Percentiles rank a stretch among this genome's conserved stretches.
These are phyloP conservation scores for Leishmania tropica DNA, from an alignment of 208 protist species.

Conservation along the genomic window DNA sequence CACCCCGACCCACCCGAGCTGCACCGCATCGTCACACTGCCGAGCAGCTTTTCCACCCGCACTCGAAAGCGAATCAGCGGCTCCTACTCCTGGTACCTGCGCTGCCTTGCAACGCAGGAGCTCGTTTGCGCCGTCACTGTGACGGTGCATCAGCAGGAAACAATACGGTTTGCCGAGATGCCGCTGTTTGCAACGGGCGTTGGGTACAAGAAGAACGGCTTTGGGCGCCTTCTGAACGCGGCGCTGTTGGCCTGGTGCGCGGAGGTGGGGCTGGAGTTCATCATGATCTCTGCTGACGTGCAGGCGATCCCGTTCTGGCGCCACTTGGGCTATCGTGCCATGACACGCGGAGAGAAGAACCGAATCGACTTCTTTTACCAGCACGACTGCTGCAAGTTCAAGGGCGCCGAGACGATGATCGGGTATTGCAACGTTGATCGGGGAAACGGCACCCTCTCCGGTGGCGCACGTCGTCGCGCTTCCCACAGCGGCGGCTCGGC, in stretches of 20 bases:
- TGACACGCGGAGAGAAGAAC: conserved; percentile 73
- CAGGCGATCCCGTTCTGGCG: conserved; percentile 86
- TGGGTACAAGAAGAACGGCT: conserved; percentile 87
- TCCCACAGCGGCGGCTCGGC: not conserved
- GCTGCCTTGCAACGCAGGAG: conserved; percentile 64
- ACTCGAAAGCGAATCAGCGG: conserved; percentile 71
- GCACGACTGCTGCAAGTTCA: conserved; percentile 89
- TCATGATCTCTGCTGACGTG: conserved; percentile 88
- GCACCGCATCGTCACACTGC: conserved; percentile 66
- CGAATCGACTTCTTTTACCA: conserved; percentile 88
- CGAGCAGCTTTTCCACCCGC: conserved; percentile 70
- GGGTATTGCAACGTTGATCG: conserved; percentile 48
- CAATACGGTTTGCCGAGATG: conserved; percentile 83
- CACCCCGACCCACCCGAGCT: conserved; percentile 80
- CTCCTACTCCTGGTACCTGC: conserved; percentile 83
- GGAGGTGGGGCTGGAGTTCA: conserved; percentile 68
- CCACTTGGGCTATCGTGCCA: conserved; percentile 75
- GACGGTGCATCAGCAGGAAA: conserved; percentile 75
- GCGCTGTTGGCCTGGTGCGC: conserved; percentile 74
- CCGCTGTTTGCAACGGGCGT: conserved; percentile 87
- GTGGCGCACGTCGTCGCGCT: not conserved
- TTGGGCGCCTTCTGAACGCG: conserved; percentile 76
- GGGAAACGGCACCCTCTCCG: not conserved
- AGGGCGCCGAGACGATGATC: conserved; percentile 84
- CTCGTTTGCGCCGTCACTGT: conserved; percentile 81